Evolutionary conservation across 306 rosid species (phyloP).

Genomic region (Trichosanthes cucumerina): DNA sequence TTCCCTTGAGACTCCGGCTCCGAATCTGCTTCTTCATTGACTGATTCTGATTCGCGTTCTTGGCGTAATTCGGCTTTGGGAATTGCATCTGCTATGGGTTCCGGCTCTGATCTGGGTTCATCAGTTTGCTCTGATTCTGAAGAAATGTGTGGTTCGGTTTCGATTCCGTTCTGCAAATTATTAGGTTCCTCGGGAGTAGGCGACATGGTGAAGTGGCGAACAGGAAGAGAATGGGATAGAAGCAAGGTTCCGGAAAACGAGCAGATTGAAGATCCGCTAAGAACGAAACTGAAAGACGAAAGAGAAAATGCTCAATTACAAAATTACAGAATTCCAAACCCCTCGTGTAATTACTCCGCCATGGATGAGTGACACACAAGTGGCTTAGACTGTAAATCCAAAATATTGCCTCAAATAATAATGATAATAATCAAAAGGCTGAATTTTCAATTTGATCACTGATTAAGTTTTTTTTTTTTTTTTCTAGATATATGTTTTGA

Average conservation of each 20-base stretch:
- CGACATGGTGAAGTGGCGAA: slow-evolving; percentile 25
- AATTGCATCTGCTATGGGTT: neutral
- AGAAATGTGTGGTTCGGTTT: neutral
- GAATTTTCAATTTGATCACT: no score
- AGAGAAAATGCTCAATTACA: neutral
- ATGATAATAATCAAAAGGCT: no score
- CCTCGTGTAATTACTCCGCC: neutral
- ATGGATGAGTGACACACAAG: neutral
- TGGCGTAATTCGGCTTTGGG: neutral
- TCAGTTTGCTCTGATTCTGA: neutral
- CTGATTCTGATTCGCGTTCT: neutral
- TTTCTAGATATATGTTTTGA: no score
- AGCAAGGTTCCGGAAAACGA: slow-evolving; percentile 2
- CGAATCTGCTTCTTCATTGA: neutral
- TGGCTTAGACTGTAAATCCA: neutral
- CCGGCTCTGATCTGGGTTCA: neutral
- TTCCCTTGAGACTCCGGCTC: slow-evolving; percentile 9
- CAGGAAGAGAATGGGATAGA: neutral
- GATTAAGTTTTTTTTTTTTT: no score
- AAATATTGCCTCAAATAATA: neutral
- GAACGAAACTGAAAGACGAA: neutral
- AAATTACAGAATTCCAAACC: neutral
- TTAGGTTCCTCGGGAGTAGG: slow-evolving; percentile 18
- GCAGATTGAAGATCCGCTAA: slow-evolving; percentile 4
- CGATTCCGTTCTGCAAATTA: slow-evolving; percentile 17